Evolutionary conservation across 257 asterid species (phyloP).

Genomic region (Scutellaria minor): DNA sequence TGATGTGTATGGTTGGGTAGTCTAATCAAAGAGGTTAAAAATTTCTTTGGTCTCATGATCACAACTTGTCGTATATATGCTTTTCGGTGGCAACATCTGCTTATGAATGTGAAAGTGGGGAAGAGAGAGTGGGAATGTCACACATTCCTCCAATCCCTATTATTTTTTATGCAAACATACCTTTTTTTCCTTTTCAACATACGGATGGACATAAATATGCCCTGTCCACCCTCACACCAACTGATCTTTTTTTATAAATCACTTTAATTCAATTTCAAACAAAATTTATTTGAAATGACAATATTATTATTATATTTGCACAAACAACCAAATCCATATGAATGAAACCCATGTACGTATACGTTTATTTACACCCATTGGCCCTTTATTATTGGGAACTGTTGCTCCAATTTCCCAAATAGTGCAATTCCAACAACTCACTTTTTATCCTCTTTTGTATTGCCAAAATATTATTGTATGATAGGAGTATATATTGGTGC

Average conservation of each 20-base stretch:
- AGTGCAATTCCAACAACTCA: conserved; percentile 52
- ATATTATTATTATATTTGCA: background rate
- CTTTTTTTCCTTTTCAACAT: conserved; percentile 42
- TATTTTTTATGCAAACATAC: conserved; percentile 54
- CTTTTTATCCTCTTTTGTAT: conserved; percentile 40
- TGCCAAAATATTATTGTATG: background rate
- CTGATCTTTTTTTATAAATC: conserved; percentile 23
- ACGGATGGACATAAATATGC: conserved; percentile 36
- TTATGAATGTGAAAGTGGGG: conserved; percentile 46
- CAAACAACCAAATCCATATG: conserved; percentile 40
- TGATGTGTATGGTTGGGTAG: conserved; percentile 68
- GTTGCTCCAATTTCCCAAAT: conserved; percentile 69
- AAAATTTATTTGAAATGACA: background rate
- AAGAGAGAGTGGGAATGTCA: conserved; percentile 37
- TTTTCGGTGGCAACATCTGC: conserved; percentile 74
- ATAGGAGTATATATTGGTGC: no score
- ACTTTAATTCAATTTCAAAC: conserved; percentile 9
- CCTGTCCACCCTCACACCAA: conserved; percentile 38
- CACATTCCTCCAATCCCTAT: conserved; percentile 75
- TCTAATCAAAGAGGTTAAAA: conserved; percentile 58
- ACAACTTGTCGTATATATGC: conserved; percentile 55
- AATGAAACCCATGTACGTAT: conserved; percentile 40
- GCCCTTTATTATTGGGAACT: conserved; percentile 51
- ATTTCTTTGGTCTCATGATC: conserved; percentile 63
- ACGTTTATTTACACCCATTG: conserved; percentile 22